Percentiles rank a stretch among this genome's conserved stretches.
Conservation (phyloP, 2,329 filamentous ascomycete species). For the Penicillium sp. region DNA sequence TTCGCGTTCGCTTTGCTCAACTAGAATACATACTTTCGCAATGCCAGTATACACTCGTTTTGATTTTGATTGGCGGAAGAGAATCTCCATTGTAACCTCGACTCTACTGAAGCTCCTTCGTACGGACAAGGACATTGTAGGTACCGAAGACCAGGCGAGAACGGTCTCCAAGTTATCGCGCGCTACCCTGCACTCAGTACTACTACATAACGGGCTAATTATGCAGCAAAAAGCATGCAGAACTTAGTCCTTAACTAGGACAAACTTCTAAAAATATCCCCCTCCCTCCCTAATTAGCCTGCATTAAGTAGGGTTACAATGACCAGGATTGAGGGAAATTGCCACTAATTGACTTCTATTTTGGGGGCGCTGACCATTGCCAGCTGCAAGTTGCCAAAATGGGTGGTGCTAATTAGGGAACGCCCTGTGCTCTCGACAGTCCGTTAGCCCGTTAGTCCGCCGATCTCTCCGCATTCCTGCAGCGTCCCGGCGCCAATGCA, state of each 20-base stretch:
- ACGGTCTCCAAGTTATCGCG: neutral
- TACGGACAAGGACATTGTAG: neutral
- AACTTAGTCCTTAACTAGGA: neutral
- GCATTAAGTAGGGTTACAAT: slow-evolving; percentile 13
- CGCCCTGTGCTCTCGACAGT: slow-evolving; percentile 14
- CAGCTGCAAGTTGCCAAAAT: too few species aligned
- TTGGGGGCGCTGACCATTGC: slow-evolving; percentile 7
- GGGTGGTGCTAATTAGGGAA: slow-evolving; percentile 30
- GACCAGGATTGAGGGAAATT: slow-evolving; percentile 10
- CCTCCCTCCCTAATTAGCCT: slow-evolving; percentile 10
- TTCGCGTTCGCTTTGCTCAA: neutral
- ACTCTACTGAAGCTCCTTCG: neutral
- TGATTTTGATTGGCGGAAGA: neutral
- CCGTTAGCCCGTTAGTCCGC: neutral
- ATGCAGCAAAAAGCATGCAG: neutral
- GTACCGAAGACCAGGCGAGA: neutral
- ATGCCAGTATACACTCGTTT: slow-evolving; percentile 2
- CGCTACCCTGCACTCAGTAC: neutral
- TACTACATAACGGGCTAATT: neutral
- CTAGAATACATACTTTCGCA: slow-evolving; percentile 8
- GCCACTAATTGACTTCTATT: slow-evolving; percentile 32
- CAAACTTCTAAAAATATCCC: slow-evolving; percentile 14
- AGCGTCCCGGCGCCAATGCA: slow-evolving; percentile 27
- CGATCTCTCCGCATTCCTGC: slow-evolving; percentile 21
- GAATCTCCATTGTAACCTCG: neutral